These are phyloP conservation scores for Chlorencoelia australis DNA, from an alignment of 2,329 filamentous ascomycete species.

Conservation along the genomic window DNA sequence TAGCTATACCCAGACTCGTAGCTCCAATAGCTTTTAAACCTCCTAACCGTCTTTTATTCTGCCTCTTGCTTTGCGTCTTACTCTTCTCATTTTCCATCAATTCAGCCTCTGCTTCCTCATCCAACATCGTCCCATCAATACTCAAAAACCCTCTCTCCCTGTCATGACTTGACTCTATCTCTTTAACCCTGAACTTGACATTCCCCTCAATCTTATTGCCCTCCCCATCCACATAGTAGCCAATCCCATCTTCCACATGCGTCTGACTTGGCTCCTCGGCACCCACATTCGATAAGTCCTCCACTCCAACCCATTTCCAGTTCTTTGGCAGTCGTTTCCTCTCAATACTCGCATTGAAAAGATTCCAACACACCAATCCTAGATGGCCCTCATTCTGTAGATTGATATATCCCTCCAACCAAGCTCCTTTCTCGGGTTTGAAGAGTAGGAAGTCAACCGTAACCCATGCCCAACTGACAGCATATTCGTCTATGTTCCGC, in stretches of 20 bases:
- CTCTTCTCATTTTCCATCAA: constrained; percentile 45
- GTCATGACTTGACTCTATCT: constrained; percentile 72
- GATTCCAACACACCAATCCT: constrained; percentile 79
- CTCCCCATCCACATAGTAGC: constrained; percentile 64
- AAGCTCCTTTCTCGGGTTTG: constrained; percentile 60
- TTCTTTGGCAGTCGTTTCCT: constrained; percentile 60
- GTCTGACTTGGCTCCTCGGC: constrained; percentile 28
- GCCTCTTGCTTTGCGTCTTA: constrained; percentile 28
- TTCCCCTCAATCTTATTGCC: constrained; percentile 62
- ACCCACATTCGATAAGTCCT: constrained; percentile 27
- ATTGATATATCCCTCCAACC: constrained; percentile 73
- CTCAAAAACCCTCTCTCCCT: constrained; percentile 71
- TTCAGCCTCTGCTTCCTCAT: constrained; percentile 52
- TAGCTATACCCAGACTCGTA: constrained; percentile 22
- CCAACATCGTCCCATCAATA: constrained; percentile 80
- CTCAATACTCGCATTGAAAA: constrained; percentile 86
- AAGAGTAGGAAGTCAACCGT: constrained; percentile 83
- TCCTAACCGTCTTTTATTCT: constrained; percentile 31
- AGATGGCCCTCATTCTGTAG: constrained; percentile 83
- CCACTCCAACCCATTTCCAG: constrained; percentile 67
- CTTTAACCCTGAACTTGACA: constrained; percentile 68
- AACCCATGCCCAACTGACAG: constrained; percentile 77
- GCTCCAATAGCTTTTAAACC: constrained; percentile 23
- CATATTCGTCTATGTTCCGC: constrained; percentile 66
- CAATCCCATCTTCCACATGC: constrained; percentile 47